Percentiles rank a stretch among this genome's conserved stretches.
Conservation (phyloP, 2,329 filamentous ascomycete genomes). For the Aureobasidium sp. region DNA sequence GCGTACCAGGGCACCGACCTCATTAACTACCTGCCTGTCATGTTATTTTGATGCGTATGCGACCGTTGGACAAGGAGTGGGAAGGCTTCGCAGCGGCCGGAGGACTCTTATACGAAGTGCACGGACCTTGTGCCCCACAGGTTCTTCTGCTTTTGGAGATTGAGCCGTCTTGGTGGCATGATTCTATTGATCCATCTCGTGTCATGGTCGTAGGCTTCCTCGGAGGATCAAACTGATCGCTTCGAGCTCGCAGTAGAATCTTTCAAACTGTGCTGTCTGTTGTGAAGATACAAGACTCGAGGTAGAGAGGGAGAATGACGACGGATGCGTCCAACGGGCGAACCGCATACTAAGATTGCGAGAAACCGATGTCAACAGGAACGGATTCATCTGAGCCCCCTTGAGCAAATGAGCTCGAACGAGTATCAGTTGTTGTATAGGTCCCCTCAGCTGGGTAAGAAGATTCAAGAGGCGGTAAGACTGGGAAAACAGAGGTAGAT, state of each 20-base stretch:
- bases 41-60: constrained; percentile 1
- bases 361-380: constrained; percentile 6
- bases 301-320: neutral
- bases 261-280: neutral
- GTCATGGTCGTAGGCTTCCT: neutral
- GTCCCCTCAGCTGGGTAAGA: no score
- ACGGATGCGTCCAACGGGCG: constrained; percentile 2
- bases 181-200: constrained; percentile 5
- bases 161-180: neutral
- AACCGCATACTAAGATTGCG: constrained; percentile 14
- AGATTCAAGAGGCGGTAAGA: neutral
- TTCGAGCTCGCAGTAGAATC: neutral
- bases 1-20: neutral
- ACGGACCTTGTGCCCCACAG: constrained; percentile 5
- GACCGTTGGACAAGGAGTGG: constrained; percentile 11
- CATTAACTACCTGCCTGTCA: neutral
- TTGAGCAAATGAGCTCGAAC: neutral
- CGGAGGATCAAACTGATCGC: neutral
- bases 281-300: neutral
- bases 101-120: constrained; percentile 11
- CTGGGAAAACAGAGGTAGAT: neutral
- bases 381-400: constrained; percentile 1
- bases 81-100: neutral
- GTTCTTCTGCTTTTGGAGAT: neutral
- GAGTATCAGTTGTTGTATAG: no score